phyloP scores from a whole-genome alignment of 1,284 basidiomycete species.

The Apiotrichum brassicae region DNA sequence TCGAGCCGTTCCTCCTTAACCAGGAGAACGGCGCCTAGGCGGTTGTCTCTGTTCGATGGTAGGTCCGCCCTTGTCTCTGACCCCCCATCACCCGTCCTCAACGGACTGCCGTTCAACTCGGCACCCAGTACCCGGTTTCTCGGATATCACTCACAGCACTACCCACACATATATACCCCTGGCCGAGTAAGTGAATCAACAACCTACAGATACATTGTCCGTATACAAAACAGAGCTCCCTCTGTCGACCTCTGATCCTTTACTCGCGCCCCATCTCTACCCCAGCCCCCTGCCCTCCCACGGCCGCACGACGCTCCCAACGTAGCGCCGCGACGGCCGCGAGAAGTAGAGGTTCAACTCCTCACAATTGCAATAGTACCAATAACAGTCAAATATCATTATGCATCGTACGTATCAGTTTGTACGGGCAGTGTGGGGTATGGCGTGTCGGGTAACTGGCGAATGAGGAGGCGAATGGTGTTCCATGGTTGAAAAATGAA shows the following conservation, averaged over 20 bases:
- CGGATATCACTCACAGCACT: conserved; percentile 16
- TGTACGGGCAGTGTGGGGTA: too few species aligned
- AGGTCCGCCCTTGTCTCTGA: neutral
- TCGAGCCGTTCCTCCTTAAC: conserved; percentile 65
- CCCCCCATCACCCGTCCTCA: conserved; percentile 14
- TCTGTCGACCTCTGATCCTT: too few species aligned
- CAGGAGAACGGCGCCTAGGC: conserved; percentile 9
- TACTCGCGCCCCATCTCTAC: neutral
- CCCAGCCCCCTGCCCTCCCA: conserved; percentile 1
- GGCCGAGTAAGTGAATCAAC: too few species aligned
- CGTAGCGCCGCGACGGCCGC: conserved; percentile 1
- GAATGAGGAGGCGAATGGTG: too few species aligned
- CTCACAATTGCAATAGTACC: conserved; percentile 1
- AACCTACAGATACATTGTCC: conserved; percentile 4
- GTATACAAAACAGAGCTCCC: too few species aligned
- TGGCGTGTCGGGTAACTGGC: too few species aligned
- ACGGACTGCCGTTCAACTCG: conserved; percentile 19
- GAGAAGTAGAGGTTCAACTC: conserved; percentile 11
- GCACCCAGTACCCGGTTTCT: conserved; percentile 12
- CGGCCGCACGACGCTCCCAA: conserved; percentile 2
- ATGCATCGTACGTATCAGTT: neutral
- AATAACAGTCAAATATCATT: neutral
- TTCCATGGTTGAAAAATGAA: too few species aligned
- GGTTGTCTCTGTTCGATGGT: neutral
- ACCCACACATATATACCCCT: conserved; percentile 14